These are phyloP conservation scores for Fusarium sp. DNA, from an alignment of 2,329 filamentous ascomycete species.

Conservation along the genomic window DNA sequence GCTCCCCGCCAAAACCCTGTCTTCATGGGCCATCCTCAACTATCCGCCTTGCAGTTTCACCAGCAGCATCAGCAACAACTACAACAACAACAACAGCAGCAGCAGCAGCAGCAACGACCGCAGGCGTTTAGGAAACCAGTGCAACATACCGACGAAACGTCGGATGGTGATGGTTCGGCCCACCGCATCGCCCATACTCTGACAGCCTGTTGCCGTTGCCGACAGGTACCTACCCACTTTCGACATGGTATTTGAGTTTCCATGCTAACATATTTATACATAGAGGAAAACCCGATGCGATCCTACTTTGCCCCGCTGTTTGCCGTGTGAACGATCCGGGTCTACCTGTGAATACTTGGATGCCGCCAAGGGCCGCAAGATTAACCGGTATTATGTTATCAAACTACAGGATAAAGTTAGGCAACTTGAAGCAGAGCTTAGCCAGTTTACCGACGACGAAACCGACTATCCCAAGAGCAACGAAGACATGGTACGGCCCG, in stretches of 20 bases:
- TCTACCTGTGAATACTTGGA: slow-evolving; percentile 96
- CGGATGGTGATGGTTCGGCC: slow-evolving; percentile 64
- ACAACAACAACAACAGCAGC: slow-evolving; percentile 35
- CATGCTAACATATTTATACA: slow-evolving; percentile 30
- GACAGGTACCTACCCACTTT: slow-evolving; percentile 70
- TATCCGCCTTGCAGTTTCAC: slow-evolving; percentile 44
- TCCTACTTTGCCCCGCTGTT: slow-evolving; percentile 88
- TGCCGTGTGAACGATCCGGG: slow-evolving; percentile 92
- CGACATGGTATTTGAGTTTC: slow-evolving; percentile 9
- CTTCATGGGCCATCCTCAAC: slow-evolving; percentile 48
- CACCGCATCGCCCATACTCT: slow-evolving; percentile 81
- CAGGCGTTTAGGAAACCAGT: slow-evolving; percentile 51
- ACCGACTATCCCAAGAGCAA: slow-evolving; percentile 76
- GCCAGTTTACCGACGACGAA: slow-evolving; percentile 82
- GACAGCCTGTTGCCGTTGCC: slow-evolving; percentile 83
- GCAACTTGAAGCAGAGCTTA: slow-evolving; percentile 83
- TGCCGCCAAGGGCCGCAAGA: slow-evolving; percentile 84
- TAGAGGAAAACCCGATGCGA: slow-evolving; percentile 98
- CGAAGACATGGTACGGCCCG: slow-evolving; percentile 88
- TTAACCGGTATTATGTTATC: slow-evolving; percentile 92
- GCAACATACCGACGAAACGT: slow-evolving; percentile 57
- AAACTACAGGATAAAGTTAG: slow-evolving; percentile 89
- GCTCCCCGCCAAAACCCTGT: slow-evolving; percentile 55
- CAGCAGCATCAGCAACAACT: slow-evolving; percentile 44
- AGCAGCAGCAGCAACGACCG: slow-evolving; percentile 34